Base-by-base conservation (phyloP, 2,329 filamentous ascomycete species). In the Aspergillus novoparasiticus region DNA sequence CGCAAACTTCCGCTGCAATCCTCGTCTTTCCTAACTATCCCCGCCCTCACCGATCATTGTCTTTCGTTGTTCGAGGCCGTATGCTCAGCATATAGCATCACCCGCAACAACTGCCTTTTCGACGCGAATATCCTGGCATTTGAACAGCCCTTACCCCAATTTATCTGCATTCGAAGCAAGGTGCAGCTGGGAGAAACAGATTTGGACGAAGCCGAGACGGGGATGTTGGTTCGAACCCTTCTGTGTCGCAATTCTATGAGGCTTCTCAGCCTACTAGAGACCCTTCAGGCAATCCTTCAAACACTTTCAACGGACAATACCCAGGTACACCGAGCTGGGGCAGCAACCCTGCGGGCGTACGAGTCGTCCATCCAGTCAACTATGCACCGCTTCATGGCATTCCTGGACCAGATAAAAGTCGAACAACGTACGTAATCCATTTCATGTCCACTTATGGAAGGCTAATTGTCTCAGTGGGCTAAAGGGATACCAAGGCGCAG, bases 1-100 rank as follows among this genome's bases (percentile, higher is more conserved):
- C 65, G 64, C 23, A 66, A 62, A 21, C 64, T 36, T 16, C 59
- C 66, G 6, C 60, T 67, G 1, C 68, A 69, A 30, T 64, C 69
- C 4, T 67, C 70, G 3, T 66, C 70, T 12, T 62, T 73, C 16
- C 76, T 78, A 3, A 80, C 79, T 2, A 68, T 83, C 26, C 80
- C 80, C 3, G 71, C 78, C 2, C 69, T 82, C 2, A 62, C 72
- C 6, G 79, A 83, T 43, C 68, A 71, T 26, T 74, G 70, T 54
- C 65, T 74, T 6, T 66, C 68, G 3, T 64, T 74, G 4, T 68
- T 73, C 41, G 71, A 74, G 43, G 72, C 70, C 0, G 64, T 69
- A 9, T 73, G 72, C 46, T 60, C 68, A 16, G 68, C 72, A 9
- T 74, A 74, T 60, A 65, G 65, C 12, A 68, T 74, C 41, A 66